Evolutionary conservation across 2,329 filamentous ascomycete genomes (phyloP), one percentile per base, ranked within the genome.

Genomic region (Trichophyton schoenleinii): DNA sequence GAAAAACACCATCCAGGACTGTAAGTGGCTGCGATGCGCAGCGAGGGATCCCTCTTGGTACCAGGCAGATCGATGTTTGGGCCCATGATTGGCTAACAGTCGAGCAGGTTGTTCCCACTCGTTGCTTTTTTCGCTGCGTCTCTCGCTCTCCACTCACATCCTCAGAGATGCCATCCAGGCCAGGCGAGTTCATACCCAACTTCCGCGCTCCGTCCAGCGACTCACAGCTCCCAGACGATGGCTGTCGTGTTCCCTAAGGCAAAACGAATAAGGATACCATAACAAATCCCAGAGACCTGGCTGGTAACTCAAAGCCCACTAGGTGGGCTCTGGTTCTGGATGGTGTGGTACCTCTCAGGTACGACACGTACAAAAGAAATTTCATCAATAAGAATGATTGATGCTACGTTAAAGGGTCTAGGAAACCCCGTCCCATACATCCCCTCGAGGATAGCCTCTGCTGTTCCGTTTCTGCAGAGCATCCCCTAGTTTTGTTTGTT

Each of bases 161-260:
- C 13, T 20, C 11, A n/a, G 28, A 55, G 28, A 55, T 36, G n/a
- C 52, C 28, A 55, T n/a, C 52, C 28, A 28, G 52, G 31, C 52
- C 22, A 55, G 52, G 52, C 52, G 52, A 55, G 34, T 36, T 55
- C 52, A 55, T 55, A 55, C 52, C 52, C 52, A 55, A 58, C 57
- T 28, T 58, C 38, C 41, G 57, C 57, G 57, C 57, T 58, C 41
- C 18, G n/a, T 25, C 22, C 57, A 58, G 41, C 38, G 57, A 42
- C 57, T 58, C 36, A 42, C 57, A 28, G 36, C 57, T 9, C 25
- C 4, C 57, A 28, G 15, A 55, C 18, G 52, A 36, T 34, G 52
- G n/a, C 6, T 36, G 52, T 55, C 28, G 52, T 55, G 31, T 38
- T 55, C 52, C 52, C 28, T 55, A 28, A 55, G 52, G 52, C 52